Base-by-base conservation (phyloP, 176 grass and related monocot genomes). In the Oryza meyeriana region DNA sequence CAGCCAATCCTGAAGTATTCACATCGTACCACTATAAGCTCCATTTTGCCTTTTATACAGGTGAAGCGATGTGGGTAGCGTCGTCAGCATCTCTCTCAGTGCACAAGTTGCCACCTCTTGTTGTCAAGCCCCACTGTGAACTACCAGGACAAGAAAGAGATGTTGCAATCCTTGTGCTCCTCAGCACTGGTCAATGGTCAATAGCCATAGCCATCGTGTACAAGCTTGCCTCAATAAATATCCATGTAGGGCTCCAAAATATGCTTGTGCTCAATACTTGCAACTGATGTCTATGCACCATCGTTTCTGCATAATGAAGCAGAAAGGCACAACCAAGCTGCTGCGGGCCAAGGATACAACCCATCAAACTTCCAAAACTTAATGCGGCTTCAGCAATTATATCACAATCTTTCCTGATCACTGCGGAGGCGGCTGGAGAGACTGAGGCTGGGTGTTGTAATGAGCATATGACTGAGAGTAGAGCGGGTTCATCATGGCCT, bases 361-460 rank as follows among this genome's bases (percentile, higher is more conserved):
- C 81, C 87, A 85, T 87, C 33, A 48, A 76, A 87, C 83, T 90
- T 86, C 59, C 74, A 88, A 85, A 87, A 88, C 30, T 45, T 77
- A 83, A 84, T 70, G 70, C 34, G 57, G 89, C 80, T 92, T 82
- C 86, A 85, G 79, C 91, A 85, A 73, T 89, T 94, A 68, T 80
- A 87, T 79, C 78, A 76, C 45, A 82, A 28, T 47, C 57, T 77
- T 71, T 80, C 71, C 66, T 83, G 71, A 84, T 99, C 85, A 94
- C 91, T 92, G 93, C 0, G 88, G 93, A 22, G 91, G 88, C 39
- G 93, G 89, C 20, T 95, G 97, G 83, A 93, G 81, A 74, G 91
- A 92, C 86, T 89, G 97, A 32, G 91, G 93, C 76, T 99, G 97
- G 44, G 87, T 93, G 89, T 94, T 99, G 57, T 99, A 99, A 62